These are phyloP conservation scores for Nicotiana paniculata DNA, from an alignment of 257 asterid genomes.

Conservation along the genomic window DNA sequence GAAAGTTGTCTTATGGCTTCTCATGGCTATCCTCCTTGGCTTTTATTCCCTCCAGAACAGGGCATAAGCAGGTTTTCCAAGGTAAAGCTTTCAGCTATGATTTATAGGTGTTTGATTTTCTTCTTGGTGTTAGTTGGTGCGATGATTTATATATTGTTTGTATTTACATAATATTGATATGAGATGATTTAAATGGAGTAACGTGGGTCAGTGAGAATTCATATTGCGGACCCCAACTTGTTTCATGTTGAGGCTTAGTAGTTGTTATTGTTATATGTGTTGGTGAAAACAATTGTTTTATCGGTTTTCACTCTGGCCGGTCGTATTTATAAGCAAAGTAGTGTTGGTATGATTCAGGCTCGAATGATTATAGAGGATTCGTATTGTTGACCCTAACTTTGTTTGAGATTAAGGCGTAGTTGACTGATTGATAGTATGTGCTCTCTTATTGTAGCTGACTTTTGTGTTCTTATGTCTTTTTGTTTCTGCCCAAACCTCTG, in stretches of 20 bases:
- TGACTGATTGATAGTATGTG: background rate
- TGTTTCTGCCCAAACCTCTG: background rate
- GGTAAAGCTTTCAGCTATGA: slow-evolving; percentile 18
- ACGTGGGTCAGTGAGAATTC: too few relatives aligned
- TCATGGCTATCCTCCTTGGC: slow-evolving; percentile 45
- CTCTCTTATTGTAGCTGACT: background rate
- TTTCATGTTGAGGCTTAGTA: too few relatives aligned
- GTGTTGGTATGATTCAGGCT: background rate
- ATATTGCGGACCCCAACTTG: too few relatives aligned
- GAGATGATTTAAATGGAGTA: too few relatives aligned
- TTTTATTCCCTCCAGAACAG: slow-evolving; percentile 37
- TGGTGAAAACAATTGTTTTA: background rate
- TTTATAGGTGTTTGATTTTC: background rate
- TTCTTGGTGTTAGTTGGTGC: background rate
- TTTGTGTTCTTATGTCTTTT: background rate
- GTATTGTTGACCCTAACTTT: background rate
- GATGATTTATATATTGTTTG: too few relatives aligned
- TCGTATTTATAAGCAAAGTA: background rate
- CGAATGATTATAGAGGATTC: background rate
- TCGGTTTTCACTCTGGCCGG: background rate
- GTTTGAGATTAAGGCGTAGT: too few relatives aligned
- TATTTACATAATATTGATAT: too few relatives aligned
- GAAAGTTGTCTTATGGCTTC: slow-evolving; percentile 74
- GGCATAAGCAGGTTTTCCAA: slow-evolving; percentile 25
- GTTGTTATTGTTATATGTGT: too few relatives aligned